Evolutionary conservation across 345 rosid species (phyloP).

Genomic region (Ailanthus altissimus): DNA sequence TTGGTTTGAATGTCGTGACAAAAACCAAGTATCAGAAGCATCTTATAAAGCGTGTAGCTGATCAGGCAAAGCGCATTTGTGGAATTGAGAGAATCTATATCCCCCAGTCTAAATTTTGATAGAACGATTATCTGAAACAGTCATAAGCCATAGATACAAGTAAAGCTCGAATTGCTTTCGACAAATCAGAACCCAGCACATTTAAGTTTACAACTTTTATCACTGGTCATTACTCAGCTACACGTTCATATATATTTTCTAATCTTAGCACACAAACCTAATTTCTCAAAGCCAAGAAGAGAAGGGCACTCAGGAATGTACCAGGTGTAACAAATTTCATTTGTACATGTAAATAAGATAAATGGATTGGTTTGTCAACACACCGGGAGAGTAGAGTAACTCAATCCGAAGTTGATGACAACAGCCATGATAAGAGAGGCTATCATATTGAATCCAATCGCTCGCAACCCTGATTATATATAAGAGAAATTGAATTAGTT

Average conservation of each 20-base stretch:
- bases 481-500: neutral
- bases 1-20: neutral
- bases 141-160: neutral
- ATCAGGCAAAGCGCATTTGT: neutral
- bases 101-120: no score
- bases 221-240: neutral
- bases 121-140: no score
- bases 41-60: neutral
- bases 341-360: neutral
- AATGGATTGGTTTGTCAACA: constrained; percentile 10
- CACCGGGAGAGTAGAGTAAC: constrained; percentile 73
- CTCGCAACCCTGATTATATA: constrained; percentile 45
- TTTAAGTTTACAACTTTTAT: neutral
- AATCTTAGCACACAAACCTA: neutral
- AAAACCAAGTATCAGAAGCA: no score
- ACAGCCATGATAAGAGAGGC: constrained; percentile 49
- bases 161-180: neutral
- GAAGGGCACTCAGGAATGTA: neutral
- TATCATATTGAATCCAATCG: constrained; percentile 66
- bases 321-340: neutral
- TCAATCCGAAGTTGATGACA: constrained; percentile 49
- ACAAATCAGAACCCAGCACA: neutral
- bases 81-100: no score
- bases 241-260: neutral
- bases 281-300: neutral